Evolutionary conservation across 2,329 filamentous ascomycete genomes (phyloP).

Genomic region (Teratosphaeria nubilosa): DNA sequence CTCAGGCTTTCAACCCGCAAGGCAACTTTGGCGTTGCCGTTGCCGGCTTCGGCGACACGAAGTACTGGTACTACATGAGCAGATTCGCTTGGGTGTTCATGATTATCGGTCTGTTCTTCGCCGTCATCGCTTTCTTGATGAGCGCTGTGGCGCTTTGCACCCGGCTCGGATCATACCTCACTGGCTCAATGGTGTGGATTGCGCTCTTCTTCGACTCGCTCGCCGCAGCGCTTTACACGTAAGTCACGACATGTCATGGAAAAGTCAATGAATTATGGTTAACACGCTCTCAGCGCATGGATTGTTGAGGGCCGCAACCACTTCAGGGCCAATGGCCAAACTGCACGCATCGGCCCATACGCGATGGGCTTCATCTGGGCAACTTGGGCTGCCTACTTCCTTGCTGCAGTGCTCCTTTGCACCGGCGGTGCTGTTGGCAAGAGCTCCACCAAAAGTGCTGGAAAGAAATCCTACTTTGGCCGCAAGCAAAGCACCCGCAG

Average conservation of each 20-base stretch:
- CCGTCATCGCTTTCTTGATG: constrained; percentile 54
- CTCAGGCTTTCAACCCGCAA: constrained; percentile 53
- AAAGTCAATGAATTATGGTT: constrained; percentile 4
- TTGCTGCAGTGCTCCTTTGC: constrained; percentile 60
- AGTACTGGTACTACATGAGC: constrained; percentile 73
- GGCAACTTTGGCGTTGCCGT: constrained; percentile 53
- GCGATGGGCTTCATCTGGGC: constrained; percentile 72
- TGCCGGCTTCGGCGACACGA: constrained; percentile 45
- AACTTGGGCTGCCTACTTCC: constrained; percentile 54
- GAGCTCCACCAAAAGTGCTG: constrained; percentile 26
- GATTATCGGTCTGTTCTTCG: constrained; percentile 75
- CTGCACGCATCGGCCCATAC: constrained; percentile 53
- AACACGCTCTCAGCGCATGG: constrained; percentile 40
- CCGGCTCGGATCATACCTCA: constrained; percentile 58
- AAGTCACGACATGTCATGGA: constrained; percentile 27
- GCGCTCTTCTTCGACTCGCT: constrained; percentile 62
- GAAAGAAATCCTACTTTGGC: constrained; percentile 35
- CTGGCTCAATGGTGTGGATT: constrained; percentile 46
- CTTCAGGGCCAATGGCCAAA: constrained; percentile 48
- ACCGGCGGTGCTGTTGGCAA: constrained; percentile 45
- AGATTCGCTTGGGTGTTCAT: constrained; percentile 90
- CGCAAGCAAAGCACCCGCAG: constrained; percentile 39
- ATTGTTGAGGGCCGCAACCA: constrained; percentile 61
- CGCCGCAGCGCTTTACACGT: constrained; percentile 67
- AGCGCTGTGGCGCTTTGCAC: constrained; percentile 61